These are phyloP conservation scores for Microbotryum silenes-acaulis DNA, from an alignment of 1,284 basidiomycete species.

Conservation along the genomic window DNA sequence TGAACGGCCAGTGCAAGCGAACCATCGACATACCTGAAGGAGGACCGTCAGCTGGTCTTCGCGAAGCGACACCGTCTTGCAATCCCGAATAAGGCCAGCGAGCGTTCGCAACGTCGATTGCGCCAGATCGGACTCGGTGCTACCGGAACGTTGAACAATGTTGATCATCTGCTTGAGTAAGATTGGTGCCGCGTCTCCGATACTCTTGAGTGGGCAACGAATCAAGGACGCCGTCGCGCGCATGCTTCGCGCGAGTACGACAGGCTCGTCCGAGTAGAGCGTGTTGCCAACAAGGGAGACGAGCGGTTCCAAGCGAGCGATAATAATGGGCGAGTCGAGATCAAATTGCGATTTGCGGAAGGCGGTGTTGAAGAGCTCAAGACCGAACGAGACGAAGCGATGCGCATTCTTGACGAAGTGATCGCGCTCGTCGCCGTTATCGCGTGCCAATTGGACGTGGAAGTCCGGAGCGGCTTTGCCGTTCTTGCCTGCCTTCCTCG, in stretches of 20 bases:
- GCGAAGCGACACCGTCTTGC: constrained; percentile 66
- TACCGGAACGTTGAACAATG: constrained; percentile 75
- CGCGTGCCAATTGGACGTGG: constrained; percentile 68
- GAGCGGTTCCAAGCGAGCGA: constrained; percentile 77
- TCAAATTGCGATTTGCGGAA: constrained; percentile 79
- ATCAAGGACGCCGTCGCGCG: constrained; percentile 74
- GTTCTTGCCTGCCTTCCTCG: constrained; percentile 24
- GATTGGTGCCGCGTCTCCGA: constrained; percentile 71
- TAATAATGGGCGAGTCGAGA: constrained; percentile 59
- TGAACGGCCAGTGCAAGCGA: too few relatives aligned
- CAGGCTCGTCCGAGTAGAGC: constrained; percentile 73
- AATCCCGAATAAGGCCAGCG: constrained; percentile 76
- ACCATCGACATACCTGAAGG: constrained; percentile 32
- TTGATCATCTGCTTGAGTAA: constrained; percentile 79
- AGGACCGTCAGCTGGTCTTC: constrained; percentile 85
- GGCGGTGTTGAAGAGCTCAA: constrained; percentile 85
- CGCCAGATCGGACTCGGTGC: constrained; percentile 79
- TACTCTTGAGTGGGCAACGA: constrained; percentile 72
- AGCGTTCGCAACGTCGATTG: constrained; percentile 85
- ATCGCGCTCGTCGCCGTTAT: constrained; percentile 52
- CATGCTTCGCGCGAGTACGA: constrained; percentile 71
- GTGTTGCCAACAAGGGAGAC: constrained; percentile 84
- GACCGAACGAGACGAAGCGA: constrained; percentile 85
- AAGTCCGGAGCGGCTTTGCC: constrained; percentile 48
- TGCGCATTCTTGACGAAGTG: constrained; percentile 73